Base-by-base conservation (phyloP, 1,139 yeast species). In the Trichomonascaceae sp. region DNA sequence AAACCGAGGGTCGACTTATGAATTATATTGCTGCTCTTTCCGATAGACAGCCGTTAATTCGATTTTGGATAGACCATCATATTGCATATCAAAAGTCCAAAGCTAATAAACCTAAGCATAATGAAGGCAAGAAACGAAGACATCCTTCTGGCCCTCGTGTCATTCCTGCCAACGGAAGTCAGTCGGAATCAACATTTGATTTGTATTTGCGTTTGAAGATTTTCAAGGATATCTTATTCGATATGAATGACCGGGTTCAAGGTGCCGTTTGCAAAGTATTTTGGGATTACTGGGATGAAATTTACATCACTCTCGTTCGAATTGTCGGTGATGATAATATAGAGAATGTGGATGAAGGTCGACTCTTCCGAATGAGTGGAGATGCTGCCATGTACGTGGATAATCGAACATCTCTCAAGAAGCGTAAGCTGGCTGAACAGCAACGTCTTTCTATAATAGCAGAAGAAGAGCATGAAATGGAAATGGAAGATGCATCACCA, bases 261-360 rank as follows among this genome's bases (percentile, higher is more conserved):
- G 70, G 71, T 43, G 70, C 70, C 24, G 64, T 66, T 15, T 66
- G 70, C 58, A 61, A 63, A 53, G 70, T 67, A 41, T 67, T 67
- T 56, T 67, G 70, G 70, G 70, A 66, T 49, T 63, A 66, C 52
- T 67, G 70, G 70, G 70, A 67, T 50, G 68, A 62, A 43, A 59
- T 63, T 20, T 67, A 64, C 53, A 63, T 66, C 47, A 59, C 66
- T 19, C 56, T 67, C 43, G 66, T 66, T 32, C 67, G 63, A 18
- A 63, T 67, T 39, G 66, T 64, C 1, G 70, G 71, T 4, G 64
- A 62, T 43, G 63, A 61, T 15, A 63, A 55, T 30, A 60, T 67
- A 57, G 61, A 61, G 43, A 56, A 53, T 17, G 62, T 67, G 12
- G 69, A 67, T 54, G 46, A 53, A 4, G 70, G 70, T 27, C 60